Conservation (phyloP, 1,284 basidiomycete genomes). For the Ustilago lituana region DNA sequence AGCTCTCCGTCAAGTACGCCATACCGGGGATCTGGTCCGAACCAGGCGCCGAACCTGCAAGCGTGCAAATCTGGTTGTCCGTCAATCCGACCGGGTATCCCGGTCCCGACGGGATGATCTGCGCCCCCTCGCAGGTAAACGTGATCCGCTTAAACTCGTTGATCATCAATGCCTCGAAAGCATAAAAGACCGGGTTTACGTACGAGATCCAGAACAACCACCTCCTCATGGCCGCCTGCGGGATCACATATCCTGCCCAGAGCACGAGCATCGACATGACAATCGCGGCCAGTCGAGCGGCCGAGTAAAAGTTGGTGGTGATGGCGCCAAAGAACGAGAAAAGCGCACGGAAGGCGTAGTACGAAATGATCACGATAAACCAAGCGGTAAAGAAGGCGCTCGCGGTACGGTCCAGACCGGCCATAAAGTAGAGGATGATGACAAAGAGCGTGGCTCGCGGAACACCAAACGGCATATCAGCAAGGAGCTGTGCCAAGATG, state of each 20-base stretch:
- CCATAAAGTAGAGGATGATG: slow-evolving; percentile 67
- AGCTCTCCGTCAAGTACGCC: slow-evolving; percentile 72
- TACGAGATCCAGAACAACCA: slow-evolving; percentile 80
- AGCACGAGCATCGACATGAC: slow-evolving; percentile 54
- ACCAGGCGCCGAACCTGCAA: slow-evolving; percentile 69
- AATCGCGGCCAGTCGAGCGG: slow-evolving; percentile 55
- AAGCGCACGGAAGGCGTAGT: slow-evolving; percentile 55
- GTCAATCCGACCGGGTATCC: slow-evolving; percentile 40
- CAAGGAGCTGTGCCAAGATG: slow-evolving; percentile 54
- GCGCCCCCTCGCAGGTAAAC: slow-evolving; percentile 47
- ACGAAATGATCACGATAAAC: slow-evolving; percentile 69
- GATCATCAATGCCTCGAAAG: slow-evolving; percentile 75
- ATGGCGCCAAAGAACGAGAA: slow-evolving; percentile 56
- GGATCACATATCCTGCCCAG: slow-evolving; percentile 59
- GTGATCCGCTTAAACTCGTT: slow-evolving; percentile 69
- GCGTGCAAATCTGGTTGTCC: slow-evolving; percentile 68
- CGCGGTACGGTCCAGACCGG: slow-evolving; percentile 45
- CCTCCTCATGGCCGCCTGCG: slow-evolving; percentile 75
- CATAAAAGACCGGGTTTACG: slow-evolving; percentile 73
- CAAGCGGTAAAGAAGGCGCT: slow-evolving; percentile 70
- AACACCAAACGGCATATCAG: slow-evolving; percentile 69
- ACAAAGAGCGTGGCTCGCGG: slow-evolving; percentile 68
- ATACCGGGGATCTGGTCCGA: slow-evolving; percentile 69
- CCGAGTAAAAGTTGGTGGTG: slow-evolving; percentile 52
- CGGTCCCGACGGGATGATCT: slow-evolving; percentile 42